Conservation (phyloP, 441 rosid species). For the Populus tomentosa region DNA sequence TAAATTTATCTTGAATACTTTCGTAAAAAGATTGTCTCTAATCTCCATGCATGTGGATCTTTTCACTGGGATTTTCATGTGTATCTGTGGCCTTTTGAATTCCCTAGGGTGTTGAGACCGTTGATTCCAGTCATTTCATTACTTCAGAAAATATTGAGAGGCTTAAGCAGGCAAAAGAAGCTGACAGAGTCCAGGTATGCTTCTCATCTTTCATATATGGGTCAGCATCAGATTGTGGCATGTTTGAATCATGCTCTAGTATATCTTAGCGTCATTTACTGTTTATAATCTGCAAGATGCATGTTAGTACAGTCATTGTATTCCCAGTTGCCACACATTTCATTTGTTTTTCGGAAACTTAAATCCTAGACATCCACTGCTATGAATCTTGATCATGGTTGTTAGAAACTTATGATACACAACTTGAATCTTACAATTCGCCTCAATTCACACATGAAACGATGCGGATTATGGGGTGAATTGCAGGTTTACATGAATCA, state of each 20-base stretch:
- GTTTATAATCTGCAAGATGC: not conserved
- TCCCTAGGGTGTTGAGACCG: constrained; percentile 68
- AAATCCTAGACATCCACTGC: not conserved
- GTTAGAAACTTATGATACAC: too few relatives aligned
- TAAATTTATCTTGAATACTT: not conserved
- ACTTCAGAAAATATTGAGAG: constrained; percentile 71
- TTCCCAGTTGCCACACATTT: not conserved
- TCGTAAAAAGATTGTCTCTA: not conserved
- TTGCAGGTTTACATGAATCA: not conserved
- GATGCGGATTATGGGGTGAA: not conserved
- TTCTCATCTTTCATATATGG: not conserved
- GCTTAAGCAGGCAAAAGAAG: constrained; percentile 74
- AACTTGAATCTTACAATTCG: not conserved
- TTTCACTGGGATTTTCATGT: not conserved
- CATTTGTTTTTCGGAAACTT: not conserved
- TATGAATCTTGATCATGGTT: not conserved
- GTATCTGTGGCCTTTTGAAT: constrained; percentile 3
- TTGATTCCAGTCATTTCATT: constrained; percentile 60
- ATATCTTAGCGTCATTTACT: not conserved
- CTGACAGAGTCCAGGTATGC: constrained; percentile 71
- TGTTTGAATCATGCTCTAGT: not conserved
- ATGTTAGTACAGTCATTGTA: not conserved
- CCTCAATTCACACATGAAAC: not conserved
- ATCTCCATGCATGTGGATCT: not conserved
- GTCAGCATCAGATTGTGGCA: not conserved